Evolutionary conservation across 768 basidiomycete genomes (phyloP), one percentile per base, ranked within the genome.

Genomic region (Tulasnella sp.): DNA sequence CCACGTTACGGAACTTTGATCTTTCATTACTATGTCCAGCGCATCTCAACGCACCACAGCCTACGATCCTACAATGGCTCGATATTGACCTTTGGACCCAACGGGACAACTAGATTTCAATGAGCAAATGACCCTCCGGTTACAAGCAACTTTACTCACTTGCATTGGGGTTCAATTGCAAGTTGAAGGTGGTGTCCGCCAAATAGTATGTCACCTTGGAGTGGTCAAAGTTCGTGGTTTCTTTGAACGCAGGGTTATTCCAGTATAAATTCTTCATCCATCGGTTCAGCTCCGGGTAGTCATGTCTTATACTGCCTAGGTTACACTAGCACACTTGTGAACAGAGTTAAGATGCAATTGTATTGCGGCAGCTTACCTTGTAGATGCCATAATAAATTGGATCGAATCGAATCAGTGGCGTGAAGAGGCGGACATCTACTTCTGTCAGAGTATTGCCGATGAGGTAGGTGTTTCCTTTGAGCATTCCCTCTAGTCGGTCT

Each of bases 341-440:
- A 20, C 7, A 48, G n/a, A n/a, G n/a, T n/a, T n/a, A n/a, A n/a
- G n/a, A n/a, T n/a, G n/a, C n/a, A n/a, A n/a, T n/a, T n/a, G n/a
- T n/a, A n/a, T n/a, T n/a, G n/a, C n/a, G n/a, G n/a, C n/a, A n/a
- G 13, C 49, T n/a, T n/a, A 51, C 47, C n/a, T 95, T 95, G 75
- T 96, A 96, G 63, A 90, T 87, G 0, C 81, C 78, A 40, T 82
- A 74, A 65, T 96, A 96, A 15, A 83, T 91, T 1, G 81, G 79
- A 59, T 92, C 90, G 66, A 91, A 92, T 32, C 89, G 85, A 55
- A 88, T n/a, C n/a, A 90, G 81, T 2, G 93, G 95, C n/a, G 93
- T 90, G 68, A 76, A 96, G 37, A 96, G 78, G 45, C 92, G 77
- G 46, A 82, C 68, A 58, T 88, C 85, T 1, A 83, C 83, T 62